Evolutionary conservation across 345 rosid species (phyloP), one percentile per base, ranked within the genome.

Genomic region (Populus tremula): DNA sequence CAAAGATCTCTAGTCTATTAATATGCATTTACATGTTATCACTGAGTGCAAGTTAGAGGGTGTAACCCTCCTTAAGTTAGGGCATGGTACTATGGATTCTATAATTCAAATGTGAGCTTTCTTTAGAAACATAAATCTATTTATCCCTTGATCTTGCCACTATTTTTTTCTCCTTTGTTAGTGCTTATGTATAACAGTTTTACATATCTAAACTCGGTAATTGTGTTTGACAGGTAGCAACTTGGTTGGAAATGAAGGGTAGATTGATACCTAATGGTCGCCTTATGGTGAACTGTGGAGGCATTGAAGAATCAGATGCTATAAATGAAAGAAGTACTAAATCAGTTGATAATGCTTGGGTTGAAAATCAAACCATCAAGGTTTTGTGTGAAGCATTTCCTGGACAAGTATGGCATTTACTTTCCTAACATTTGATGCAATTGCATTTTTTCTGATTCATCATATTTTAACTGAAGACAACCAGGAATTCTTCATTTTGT

Each of bases 231-330:
- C 78, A 92, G 94, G 88, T 85, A 36, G 81, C 76, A 43, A 88
- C 91, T 23, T 93, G 98, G 98, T 67, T 80, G 71, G 81, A 87
- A 50, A 73, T 91, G 79, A 91, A 85, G 50, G 86, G 86, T 49
- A 88, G 89, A 83, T 75, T 94, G 84, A 86, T 90, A 86, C 90
- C 92, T 33, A 71, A 85, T 21, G 97, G 97, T 36, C 92, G 95
- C 17, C 67, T 93, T 5, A 93, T 94, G 94, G 95, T 90, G 81
- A 93, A 93, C 49, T 93, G 97, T 80, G 97, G 92, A 35, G 97
- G 97, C 61, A 81, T 87, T 49, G 76, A 84, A 72, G 84, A 77
- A 61, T 27, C 83, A 21, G 85, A 70, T 71, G 8, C 33, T 62
- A 21, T 64, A 35, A 75, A 82, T 70, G 86, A 75, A 23, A 82